Evolutionary conservation across 2,329 filamentous ascomycete species (phyloP), one percentile per base, ranked within the genome.

Genomic region (Cercospora janseana): DNA sequence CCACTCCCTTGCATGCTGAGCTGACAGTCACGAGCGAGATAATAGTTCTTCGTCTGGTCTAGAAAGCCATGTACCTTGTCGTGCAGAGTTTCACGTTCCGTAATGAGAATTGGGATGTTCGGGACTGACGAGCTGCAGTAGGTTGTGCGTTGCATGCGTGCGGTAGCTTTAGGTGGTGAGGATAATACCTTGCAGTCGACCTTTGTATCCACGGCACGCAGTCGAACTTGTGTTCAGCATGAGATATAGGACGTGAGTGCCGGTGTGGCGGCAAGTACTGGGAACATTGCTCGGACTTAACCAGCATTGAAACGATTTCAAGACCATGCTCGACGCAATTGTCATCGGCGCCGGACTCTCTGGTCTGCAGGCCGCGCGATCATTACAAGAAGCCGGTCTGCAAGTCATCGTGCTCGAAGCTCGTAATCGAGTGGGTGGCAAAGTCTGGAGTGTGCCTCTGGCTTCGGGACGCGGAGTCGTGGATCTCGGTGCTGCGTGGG

Each of bases 401-500:
- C 55, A 46, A 1, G 48, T 64, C 18, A 12, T 53, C 4, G 45
- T 65, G 8, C 49, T 66, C 20, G 62, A 65, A 56, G 63, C 63
- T 3, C 47, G 63, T 12, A 61, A 62, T 34, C 47, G 62, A 12
- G 58, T 66, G 1, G 63, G 63, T 15, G 63, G 63, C 65, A 52
- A 55, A 10, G 28, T 63, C 4, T 45, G 41, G 41, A 31, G 26
- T 4, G 41, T 45, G 5, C 41, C 41, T 1, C 32, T 45, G 41
- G 41, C 41, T 18, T 45, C 41, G 31, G 41, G 41, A 13, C 27
- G 41, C 10, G 74, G 72, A 0, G 51, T 65, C 0, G 66, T 74
- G 2, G 79, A 82, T 15, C 56, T 80, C 0, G 79, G 79, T 1
- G 80, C 78, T 0, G 77, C 76, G 0, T 82, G 79, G 80, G 74